Evolutionary conservation across 2,329 filamentous ascomycete species (phyloP).

Genomic region (Parastagonospora avenae): DNA sequence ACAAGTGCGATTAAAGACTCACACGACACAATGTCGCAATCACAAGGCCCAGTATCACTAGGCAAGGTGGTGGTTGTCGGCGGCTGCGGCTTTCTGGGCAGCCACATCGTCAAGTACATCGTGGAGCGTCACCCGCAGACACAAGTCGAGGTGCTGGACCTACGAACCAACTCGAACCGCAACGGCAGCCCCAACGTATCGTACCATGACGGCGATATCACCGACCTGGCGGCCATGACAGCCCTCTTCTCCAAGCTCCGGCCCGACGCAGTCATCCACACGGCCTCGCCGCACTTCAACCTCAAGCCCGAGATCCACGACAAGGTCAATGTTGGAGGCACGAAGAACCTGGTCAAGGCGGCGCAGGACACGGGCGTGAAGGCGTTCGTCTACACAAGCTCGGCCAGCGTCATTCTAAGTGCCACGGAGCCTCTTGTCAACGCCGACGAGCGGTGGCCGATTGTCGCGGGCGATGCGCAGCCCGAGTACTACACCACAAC

Average conservation of each 20-base stretch:
- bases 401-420: conserved; percentile 56
- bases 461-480: conserved; percentile 53
- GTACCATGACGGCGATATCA: conserved; percentile 59
- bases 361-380: conserved; percentile 56
- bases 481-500: conserved; percentile 59
- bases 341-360: conserved; percentile 54
- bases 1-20: conserved; percentile 1
- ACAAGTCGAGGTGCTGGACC: conserved; percentile 55
- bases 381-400: conserved; percentile 60
- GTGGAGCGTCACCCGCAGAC: conserved; percentile 47
- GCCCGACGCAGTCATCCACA: conserved; percentile 57
- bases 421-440: conserved; percentile 53
- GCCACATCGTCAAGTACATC: conserved; percentile 57
- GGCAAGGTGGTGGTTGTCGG: conserved; percentile 57
- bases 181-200: conserved; percentile 49
- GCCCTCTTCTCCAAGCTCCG: conserved; percentile 50
- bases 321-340: conserved; percentile 59
- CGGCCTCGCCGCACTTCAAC: conserved; percentile 53
- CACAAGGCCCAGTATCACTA: conserved; percentile 37
- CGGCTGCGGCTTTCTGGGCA: conserved; percentile 58
- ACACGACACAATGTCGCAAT: conserved; percentile 20
- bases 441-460: conserved; percentile 55
- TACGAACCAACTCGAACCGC: conserved; percentile 50
- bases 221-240: conserved; percentile 49
- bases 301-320: conserved; percentile 50